phyloP scores from a whole-genome alignment of 129 eudicot species.

The Pittosporum tobira region DNA sequence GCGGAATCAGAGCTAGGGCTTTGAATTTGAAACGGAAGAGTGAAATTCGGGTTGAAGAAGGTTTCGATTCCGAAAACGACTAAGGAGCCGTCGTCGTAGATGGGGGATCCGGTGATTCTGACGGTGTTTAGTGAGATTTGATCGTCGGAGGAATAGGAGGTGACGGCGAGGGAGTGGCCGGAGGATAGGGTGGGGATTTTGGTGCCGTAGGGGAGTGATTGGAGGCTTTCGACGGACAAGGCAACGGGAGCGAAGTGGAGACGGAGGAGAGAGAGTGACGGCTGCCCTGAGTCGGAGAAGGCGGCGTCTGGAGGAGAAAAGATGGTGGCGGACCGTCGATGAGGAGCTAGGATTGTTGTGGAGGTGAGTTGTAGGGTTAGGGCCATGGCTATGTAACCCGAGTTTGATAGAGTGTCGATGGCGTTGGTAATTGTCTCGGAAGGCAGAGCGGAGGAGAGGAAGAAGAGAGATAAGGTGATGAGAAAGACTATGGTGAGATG shows the following conservation, averaged over 20 bases:
- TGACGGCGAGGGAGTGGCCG: constrained; percentile 32
- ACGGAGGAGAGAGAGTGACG: constrained; percentile 41
- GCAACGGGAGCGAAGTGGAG: constrained; percentile 49
- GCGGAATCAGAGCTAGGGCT: background rate
- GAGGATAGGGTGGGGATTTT: constrained; percentile 34
- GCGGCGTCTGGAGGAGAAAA: constrained; percentile 54
- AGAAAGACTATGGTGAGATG: background rate
- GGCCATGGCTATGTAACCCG: constrained; percentile 72
- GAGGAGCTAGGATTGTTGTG: constrained; percentile 17
- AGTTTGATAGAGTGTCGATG: constrained; percentile 55
- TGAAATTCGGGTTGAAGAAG: constrained; percentile 49
- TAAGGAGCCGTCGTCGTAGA: constrained; percentile 64
- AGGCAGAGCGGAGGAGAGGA: constrained; percentile 34
- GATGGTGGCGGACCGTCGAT: constrained; percentile 37
- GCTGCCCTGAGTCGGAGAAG: constrained; percentile 46
- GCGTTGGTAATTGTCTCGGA: constrained; percentile 47
- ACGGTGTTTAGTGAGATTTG: constrained; percentile 48
- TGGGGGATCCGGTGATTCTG: constrained; percentile 33
- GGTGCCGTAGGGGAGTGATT: constrained; percentile 56
- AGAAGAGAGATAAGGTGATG: constrained; percentile 15
- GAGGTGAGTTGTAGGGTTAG: constrained; percentile 51
- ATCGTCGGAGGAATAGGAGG: constrained; percentile 18
- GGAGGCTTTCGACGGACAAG: constrained; percentile 30
- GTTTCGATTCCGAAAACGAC: constrained; percentile 41
- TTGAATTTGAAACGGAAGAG: constrained; percentile 4